These are phyloP conservation scores for Candida orba DNA, from an alignment of 805 yeast genomes.

Conservation along the genomic window DNA sequence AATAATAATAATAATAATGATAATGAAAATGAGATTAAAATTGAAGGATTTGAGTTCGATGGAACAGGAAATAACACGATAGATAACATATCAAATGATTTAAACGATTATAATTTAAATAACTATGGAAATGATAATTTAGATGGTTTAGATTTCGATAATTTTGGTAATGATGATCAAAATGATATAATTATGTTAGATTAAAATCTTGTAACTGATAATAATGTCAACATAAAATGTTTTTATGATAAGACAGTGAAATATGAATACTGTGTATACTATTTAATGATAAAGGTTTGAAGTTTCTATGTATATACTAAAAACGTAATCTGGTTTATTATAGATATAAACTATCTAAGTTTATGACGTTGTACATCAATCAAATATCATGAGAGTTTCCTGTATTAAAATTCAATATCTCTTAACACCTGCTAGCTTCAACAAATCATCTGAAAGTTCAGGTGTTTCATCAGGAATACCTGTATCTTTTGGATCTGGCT, in stretches of 20 bases:
- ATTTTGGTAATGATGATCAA: conserved; percentile 8
- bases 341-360: too few relatives aligned
- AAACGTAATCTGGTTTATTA: too few relatives aligned
- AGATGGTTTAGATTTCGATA: conserved; percentile 10
- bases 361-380: too few relatives aligned
- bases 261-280: too few relatives aligned
- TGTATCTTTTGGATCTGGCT: conserved; percentile 20
- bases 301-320: too few relatives aligned
- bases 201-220: not conserved
- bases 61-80: conserved; percentile 3
- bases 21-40: not conserved
- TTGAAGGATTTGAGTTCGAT: not conserved
- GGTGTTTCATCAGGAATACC: conserved; percentile 23
- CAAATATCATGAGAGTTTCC: too few relatives aligned
- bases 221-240: too few relatives aligned
- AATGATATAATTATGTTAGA: conserved; percentile 12
- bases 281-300: too few relatives aligned
- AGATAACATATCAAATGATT: conserved; percentile 3
- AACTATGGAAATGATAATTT: conserved; percentile 8
- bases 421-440: conserved; percentile 25
- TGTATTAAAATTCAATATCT: too few relatives aligned
- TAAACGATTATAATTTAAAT: conserved; percentile 6
- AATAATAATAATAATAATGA: too few relatives aligned
- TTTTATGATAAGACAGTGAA: too few relatives aligned
- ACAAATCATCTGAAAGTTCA: conserved; percentile 19